Conservation (phyloP, 176 grass and related monocot species). For the Triticum monococcum region DNA sequence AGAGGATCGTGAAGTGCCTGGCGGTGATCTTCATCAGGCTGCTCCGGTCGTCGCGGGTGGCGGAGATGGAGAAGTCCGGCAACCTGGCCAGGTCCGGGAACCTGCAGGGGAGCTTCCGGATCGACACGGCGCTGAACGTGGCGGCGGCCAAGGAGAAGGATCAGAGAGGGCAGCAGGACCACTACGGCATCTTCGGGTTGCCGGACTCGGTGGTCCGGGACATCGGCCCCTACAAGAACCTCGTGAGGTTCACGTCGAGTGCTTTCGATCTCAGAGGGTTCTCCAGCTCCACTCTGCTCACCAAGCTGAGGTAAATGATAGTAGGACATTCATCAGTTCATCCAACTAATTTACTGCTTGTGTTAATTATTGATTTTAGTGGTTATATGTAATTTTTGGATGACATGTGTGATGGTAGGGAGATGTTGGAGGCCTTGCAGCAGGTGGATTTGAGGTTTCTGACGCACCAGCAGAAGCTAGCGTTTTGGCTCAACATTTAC, state of each 20-base stretch:
- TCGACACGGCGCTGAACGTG: slow-evolving; percentile 26
- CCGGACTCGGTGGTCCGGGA: slow-evolving; percentile 69
- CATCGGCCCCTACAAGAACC: slow-evolving; percentile 91
- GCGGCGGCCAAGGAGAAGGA: slow-evolving; percentile 20
- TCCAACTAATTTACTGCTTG: too few species aligned
- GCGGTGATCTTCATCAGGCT: slow-evolving; percentile 83
- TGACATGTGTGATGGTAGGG: slow-evolving; percentile 13
- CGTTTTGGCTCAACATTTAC: slow-evolving; percentile 91
- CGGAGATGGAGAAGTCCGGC: slow-evolving; percentile 56
- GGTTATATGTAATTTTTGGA: too few species aligned
- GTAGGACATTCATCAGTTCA: too few species aligned
- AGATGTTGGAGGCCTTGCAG: slow-evolving; percentile 63
- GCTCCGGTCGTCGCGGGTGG: slow-evolving; percentile 58
- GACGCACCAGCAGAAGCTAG: slow-evolving; percentile 71
- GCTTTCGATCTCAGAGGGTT: slow-evolving; percentile 56
- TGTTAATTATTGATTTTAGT: too few species aligned
- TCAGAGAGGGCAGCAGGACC: slow-evolving; percentile 58
- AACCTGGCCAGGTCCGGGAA: slow-evolving; percentile 42
- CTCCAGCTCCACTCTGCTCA: slow-evolving; percentile 66
- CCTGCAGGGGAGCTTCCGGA: slow-evolving; percentile 43
- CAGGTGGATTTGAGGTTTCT: slow-evolving; percentile 59
- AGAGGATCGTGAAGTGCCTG: slow-evolving; percentile 82
- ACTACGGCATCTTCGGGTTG: slow-evolving; percentile 67
- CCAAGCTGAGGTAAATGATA: slow-evolving; percentile 56
- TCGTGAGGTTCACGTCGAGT: slow-evolving; percentile 66